These are phyloP conservation scores for Thelephora terrestris DNA, from an alignment of 1,284 basidiomycete genomes.

Conservation along the genomic window DNA sequence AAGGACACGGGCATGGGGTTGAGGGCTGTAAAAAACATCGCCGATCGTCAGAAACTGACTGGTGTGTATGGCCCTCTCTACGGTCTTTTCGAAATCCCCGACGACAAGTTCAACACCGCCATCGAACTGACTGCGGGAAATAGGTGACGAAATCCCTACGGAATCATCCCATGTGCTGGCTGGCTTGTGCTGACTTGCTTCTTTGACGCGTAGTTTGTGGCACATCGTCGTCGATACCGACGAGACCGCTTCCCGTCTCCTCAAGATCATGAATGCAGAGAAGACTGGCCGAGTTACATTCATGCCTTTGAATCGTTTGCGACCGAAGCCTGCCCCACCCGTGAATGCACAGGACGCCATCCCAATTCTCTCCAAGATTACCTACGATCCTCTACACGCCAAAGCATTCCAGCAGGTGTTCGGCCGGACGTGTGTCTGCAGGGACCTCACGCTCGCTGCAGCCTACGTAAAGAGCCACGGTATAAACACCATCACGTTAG, in stretches of 20 bases:
- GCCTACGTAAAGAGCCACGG: slow-evolving; percentile 92
- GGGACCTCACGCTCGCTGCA: slow-evolving; percentile 85
- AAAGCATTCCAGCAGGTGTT: slow-evolving; percentile 98
- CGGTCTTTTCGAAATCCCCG: slow-evolving; percentile 85
- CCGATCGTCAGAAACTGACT: slow-evolving; percentile 59
- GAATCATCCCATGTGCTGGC: not conserved
- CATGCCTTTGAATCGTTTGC: slow-evolving; percentile 96
- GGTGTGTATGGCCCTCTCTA: slow-evolving; percentile 93
- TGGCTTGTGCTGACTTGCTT: slow-evolving; percentile 1
- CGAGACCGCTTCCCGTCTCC: slow-evolving; percentile 78
- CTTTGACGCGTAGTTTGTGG: slow-evolving; percentile 58
- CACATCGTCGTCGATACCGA: slow-evolving; percentile 97
- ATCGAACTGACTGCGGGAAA: slow-evolving; percentile 93
- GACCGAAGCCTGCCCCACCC: slow-evolving; percentile 55
- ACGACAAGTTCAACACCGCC: slow-evolving; percentile 85
- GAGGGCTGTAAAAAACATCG: slow-evolving; percentile 76
- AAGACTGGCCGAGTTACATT: slow-evolving; percentile 93
- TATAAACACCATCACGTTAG: slow-evolving; percentile 94
- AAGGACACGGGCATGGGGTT: slow-evolving; percentile 88
- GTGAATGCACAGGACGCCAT: slow-evolving; percentile 86
- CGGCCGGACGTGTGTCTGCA: slow-evolving; percentile 93
- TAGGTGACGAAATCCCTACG: slow-evolving; percentile 39
- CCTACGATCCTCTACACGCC: slow-evolving; percentile 60
- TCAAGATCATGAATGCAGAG: slow-evolving; percentile 89
- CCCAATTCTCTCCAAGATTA: slow-evolving; percentile 78